phyloP scores from a whole-genome alignment of 2,329 filamentous ascomycete species.

The Colletotrichum cereale region DNA sequence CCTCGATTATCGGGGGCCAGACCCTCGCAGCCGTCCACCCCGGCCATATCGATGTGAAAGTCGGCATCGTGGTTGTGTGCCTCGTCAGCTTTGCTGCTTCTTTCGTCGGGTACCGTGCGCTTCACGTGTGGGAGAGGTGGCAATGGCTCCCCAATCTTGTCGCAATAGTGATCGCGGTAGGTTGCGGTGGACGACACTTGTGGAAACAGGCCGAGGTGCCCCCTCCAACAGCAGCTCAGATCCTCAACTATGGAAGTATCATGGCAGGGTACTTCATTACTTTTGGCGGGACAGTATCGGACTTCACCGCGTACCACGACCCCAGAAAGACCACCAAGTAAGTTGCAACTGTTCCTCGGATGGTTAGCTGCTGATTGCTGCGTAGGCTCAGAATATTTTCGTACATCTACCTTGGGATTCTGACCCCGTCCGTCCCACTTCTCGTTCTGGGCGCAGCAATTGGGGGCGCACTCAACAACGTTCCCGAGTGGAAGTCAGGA shows the following conservation, averaged over 20 bases:
- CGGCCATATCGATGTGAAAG: constrained; percentile 60
- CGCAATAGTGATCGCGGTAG: constrained; percentile 64
- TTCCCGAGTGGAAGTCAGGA: constrained; percentile 47
- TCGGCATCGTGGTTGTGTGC: constrained; percentile 69
- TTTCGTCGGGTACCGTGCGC: constrained; percentile 65
- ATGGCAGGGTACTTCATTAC: constrained; percentile 67
- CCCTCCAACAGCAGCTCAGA: constrained; percentile 51
- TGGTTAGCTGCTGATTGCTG: constrained; percentile 6
- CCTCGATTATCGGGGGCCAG: constrained; percentile 68
- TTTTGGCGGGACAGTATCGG: constrained; percentile 67
- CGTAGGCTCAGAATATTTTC: constrained; percentile 55
- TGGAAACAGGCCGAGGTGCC: constrained; percentile 57
- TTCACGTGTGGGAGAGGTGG: constrained; percentile 68
- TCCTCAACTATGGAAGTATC: constrained; percentile 60
- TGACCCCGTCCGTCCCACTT: constrained; percentile 48
- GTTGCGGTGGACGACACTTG: constrained; percentile 65
- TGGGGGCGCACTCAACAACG: constrained; percentile 49
- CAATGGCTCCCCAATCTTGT: constrained; percentile 68
- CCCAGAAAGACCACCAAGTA: constrained; percentile 56
- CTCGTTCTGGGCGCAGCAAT: constrained; percentile 57
- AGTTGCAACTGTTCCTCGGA: constrained; percentile 30
- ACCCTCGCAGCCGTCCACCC: constrained; percentile 62
- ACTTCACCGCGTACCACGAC: constrained; percentile 69
- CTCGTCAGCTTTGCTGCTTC: constrained; percentile 65
- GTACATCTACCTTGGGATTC: constrained; percentile 65